These are phyloP conservation scores for Tritrichomonas musculus DNA, from an alignment of 208 protist species.

Conservation along the genomic window DNA sequence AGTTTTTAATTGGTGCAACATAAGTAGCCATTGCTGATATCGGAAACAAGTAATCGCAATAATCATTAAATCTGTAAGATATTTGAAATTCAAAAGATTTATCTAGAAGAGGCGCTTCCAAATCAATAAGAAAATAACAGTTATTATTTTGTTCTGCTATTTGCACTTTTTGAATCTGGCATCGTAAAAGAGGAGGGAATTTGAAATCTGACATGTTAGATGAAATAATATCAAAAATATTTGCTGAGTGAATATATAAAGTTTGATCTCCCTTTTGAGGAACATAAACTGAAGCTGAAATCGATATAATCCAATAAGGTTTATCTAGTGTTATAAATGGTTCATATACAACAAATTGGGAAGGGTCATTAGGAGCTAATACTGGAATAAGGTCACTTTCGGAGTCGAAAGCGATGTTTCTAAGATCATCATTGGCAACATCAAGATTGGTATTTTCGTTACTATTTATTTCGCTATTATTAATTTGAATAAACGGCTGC, in stretches of 20 bases:
- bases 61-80: neutral
- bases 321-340: neutral
- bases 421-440: too few relatives aligned
- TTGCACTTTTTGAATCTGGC: neutral
- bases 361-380: neutral
- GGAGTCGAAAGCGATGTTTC: too few relatives aligned
- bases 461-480: neutral
- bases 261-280: neutral
- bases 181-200: neutral
- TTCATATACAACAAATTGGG: neutral
- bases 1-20: neutral
- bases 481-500: neutral
- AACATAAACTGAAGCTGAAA: neutral
- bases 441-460: neutral
- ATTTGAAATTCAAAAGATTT: neutral
- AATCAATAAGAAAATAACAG: too few relatives aligned
- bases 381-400: too few relatives aligned
- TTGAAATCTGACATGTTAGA: neutral
- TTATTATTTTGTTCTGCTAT: too few relatives aligned
- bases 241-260: neutral
- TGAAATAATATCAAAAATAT: neutral
- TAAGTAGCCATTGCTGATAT: neutral
- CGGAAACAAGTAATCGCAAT: neutral
- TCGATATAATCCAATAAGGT: neutral
- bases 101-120: neutral